Evolutionary conservation across 202 grass and related monocot genomes (phyloP), one percentile per base, ranked within the genome.

Genomic region (Sporobolus alterniflorus): DNA sequence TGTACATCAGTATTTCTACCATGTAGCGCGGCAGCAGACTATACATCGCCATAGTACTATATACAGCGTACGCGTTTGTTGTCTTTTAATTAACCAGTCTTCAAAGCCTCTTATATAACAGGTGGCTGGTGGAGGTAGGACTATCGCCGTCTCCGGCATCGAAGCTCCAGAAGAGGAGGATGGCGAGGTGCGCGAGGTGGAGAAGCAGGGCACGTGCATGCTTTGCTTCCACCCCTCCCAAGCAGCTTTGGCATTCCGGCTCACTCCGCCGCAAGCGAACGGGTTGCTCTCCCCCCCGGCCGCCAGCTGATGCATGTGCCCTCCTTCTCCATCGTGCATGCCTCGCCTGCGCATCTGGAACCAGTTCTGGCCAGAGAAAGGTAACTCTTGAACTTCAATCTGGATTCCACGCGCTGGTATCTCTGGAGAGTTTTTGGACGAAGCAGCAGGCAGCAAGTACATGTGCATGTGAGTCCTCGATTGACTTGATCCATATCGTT

Each of bases 191-290:
- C 74, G 90, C 83, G 70, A 76, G 90, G 79, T 92, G 90, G 90
- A 92, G 90, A 92, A 92, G 90, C 90, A 92, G 90, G 90, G 86
- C 79, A 92, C 90, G 83, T 92, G 90, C 89, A 84, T 81, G 56
- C 69, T 33, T 39, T 11, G 6, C 17, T 6, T 21, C n/a, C n/a
- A 3, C 5, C 13, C 5, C 15, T 17, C 32, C 16, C 26, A 47
- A 9, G 25, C 78, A 26, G 61, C 15, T 54, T 42, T 22, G 50
- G 36, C 72, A 26, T 67, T 59, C 72, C 1, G 7, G 75, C 67
- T 22, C 41, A 21, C 63, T 9, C 43, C 32, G 42, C 74, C 57
- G 75, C 29, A 46, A 17, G 20, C 43, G 42, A 33, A n/a, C n/a
- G n/a, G 17, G 12, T 26, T 18, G 43, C 28, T 20, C 40, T 11